Evolutionary conservation across 768 basidiomycete species (phyloP).

Genomic region (Tulasnella sp.): DNA sequence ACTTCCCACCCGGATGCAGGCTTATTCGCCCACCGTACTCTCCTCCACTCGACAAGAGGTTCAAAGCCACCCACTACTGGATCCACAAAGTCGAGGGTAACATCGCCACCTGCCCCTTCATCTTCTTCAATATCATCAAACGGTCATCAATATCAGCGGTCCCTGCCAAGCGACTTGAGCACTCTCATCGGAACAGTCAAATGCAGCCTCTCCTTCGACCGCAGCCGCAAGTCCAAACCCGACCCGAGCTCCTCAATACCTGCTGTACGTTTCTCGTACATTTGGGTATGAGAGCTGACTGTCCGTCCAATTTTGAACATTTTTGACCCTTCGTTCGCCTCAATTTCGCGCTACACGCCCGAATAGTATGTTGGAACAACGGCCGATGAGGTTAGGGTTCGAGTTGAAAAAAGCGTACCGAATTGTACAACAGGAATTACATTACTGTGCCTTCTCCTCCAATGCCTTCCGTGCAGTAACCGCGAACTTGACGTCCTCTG

Average conservation of each 20-base stretch:
- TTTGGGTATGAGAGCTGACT: neutral
- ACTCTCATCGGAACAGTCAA: conserved; percentile 1
- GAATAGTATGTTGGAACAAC: conserved; percentile 8
- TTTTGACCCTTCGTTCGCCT: neutral
- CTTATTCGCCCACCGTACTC: conserved; percentile 4
- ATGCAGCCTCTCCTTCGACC: conserved; percentile 4
- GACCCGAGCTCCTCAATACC: neutral
- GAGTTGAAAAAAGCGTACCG: too few relatives aligned
- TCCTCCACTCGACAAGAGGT: neutral
- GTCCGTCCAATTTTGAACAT: neutral
- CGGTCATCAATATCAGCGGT: neutral
- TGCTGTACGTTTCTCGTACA: neutral
- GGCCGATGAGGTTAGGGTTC: conserved; percentile 14
- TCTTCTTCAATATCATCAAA: neutral
- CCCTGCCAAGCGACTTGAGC: conserved; percentile 3
- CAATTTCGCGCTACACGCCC: neutral
- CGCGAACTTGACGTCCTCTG: neutral
- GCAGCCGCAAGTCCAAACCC: neutral
- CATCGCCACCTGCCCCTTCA: neutral
- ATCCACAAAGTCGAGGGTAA: neutral
- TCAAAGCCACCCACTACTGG: conserved; percentile 1
- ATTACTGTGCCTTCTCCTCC: neutral
- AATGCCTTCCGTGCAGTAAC: neutral
- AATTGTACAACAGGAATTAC: too few relatives aligned
- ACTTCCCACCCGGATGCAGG: neutral